These are phyloP conservation scores for Vaccinium vitisidaea DNA, from an alignment of 148 eudicot species.

Conservation along the genomic window DNA sequence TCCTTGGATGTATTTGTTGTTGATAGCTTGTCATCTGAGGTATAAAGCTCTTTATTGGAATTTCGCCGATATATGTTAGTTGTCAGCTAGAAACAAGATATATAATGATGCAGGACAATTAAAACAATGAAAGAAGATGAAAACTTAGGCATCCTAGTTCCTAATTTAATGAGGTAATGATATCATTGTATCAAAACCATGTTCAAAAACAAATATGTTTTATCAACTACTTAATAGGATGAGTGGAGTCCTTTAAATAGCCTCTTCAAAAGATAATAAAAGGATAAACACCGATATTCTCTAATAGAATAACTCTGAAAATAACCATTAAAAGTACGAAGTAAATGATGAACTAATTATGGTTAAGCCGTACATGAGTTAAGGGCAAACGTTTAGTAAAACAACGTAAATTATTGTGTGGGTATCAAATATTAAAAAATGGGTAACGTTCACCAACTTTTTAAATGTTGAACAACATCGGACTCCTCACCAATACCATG, in stretches of 20 bases:
- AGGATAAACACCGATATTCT: neutral
- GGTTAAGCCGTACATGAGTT: too few species aligned
- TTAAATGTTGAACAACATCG: too few species aligned
- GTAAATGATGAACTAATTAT: neutral
- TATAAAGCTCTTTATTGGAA: slow-evolving; percentile 24
- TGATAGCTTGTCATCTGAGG: slow-evolving; percentile 75
- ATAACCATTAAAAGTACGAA: neutral
- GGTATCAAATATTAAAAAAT: too few species aligned
- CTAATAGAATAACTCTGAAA: neutral
- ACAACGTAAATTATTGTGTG: too few species aligned
- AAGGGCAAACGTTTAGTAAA: too few species aligned
- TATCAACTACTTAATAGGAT: neutral
- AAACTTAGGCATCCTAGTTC: neutral
- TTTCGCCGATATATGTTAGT: neutral
- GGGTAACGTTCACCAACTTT: too few species aligned
- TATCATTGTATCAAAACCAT: neutral
- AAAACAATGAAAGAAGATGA: neutral
- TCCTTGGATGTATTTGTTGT: slow-evolving; percentile 92
- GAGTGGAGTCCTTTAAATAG: neutral
- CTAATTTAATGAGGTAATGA: neutral
- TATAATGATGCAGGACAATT: neutral
- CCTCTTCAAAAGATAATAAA: neutral
- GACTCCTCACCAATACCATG: too few species aligned
- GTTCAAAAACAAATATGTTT: too few species aligned
- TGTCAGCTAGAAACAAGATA: neutral